Evolutionary conservation across 2,329 filamentous ascomycete genomes (phyloP).

Genomic region (Aureobasidium sp.): DNA sequence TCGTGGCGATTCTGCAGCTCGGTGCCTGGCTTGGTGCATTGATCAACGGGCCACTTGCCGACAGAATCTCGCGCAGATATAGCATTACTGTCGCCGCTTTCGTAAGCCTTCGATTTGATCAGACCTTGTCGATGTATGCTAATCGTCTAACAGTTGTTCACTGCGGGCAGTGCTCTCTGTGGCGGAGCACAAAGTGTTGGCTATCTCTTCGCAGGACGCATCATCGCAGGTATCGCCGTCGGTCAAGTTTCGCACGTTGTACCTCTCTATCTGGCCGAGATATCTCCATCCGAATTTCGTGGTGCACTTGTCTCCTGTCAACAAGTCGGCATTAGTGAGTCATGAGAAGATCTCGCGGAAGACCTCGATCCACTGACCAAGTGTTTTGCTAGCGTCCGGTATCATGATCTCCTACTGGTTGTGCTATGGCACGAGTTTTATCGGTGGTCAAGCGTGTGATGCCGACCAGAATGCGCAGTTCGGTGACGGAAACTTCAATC

Average conservation of each 20-base stretch:
- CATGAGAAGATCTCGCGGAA: neutral
- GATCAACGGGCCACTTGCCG: slow-evolving; percentile 65
- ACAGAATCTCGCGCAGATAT: slow-evolving; percentile 61
- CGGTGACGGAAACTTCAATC: neutral
- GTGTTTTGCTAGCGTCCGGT: slow-evolving; percentile 50
- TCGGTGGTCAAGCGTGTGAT: slow-evolving; percentile 45
- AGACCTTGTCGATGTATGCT: neutral
- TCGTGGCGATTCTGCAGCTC: slow-evolving; percentile 56
- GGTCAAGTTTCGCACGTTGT: slow-evolving; percentile 8
- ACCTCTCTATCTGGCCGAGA: slow-evolving; percentile 41
- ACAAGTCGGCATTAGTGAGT: slow-evolving; percentile 33
- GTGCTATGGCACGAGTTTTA: slow-evolving; percentile 33
- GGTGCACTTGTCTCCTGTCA: slow-evolving; percentile 61
- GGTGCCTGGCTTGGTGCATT: slow-evolving; percentile 71
- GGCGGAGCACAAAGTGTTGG: slow-evolving; percentile 53
- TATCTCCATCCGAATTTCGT: slow-evolving; percentile 53
- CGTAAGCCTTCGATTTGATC: slow-evolving; percentile 24
- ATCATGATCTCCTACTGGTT: slow-evolving; percentile 49
- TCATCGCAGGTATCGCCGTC: neutral
- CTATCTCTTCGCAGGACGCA: slow-evolving; percentile 46
- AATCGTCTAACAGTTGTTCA: neutral
- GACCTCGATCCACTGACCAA: neutral
- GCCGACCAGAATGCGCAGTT: neutral
- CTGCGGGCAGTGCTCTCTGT: slow-evolving; percentile 55
- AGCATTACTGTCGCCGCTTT: slow-evolving; percentile 58